phyloP scores from a whole-genome alignment of 164 flowering plant genomes.

The Chimonanthus praecox region DNA sequence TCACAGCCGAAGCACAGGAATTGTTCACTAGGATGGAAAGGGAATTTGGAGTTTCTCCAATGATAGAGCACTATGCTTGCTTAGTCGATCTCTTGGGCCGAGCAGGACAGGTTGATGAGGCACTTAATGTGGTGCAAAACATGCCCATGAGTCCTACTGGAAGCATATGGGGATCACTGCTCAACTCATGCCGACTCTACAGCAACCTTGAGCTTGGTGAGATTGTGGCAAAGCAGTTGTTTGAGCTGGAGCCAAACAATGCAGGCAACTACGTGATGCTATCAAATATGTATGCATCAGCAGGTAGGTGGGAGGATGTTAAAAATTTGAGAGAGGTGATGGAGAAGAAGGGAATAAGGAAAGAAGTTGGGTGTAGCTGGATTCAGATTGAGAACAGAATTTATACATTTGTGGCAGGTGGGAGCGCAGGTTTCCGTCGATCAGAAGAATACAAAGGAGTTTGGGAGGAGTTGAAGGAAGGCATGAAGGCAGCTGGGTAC shows the following conservation, averaged over 20 bases:
- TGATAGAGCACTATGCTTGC: slow-evolving; percentile 41
- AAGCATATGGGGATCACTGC: slow-evolving; percentile 43
- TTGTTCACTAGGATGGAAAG: slow-evolving; percentile 30
- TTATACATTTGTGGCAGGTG: slow-evolving; percentile 32
- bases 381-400: slow-evolving; percentile 19
- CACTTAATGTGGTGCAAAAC: slow-evolving; percentile 17
- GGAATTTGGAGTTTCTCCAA: slow-evolving; percentile 26
- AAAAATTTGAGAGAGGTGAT: slow-evolving; percentile 28
- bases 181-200: slow-evolving; percentile 29
- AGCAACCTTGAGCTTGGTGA: slow-evolving; percentile 27
- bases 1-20: slow-evolving; percentile 19
- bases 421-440: slow-evolving; percentile 19
- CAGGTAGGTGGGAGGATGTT: slow-evolving; percentile 27
- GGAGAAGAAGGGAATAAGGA: slow-evolving; percentile 26
- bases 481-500: slow-evolving; percentile 24
- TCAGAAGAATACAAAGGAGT: slow-evolving; percentile 21
- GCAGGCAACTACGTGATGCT: slow-evolving; percentile 34
- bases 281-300: slow-evolving; percentile 35
- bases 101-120: slow-evolving; percentile 32
- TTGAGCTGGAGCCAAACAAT: slow-evolving; percentile 31
- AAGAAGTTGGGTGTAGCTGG: slow-evolving; percentile 38
- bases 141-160: slow-evolving; percentile 38
- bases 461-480: slow-evolving; percentile 20
- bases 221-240: slow-evolving; percentile 22
- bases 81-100: slow-evolving; percentile 38